Evolutionary conservation across 2,329 filamentous ascomycete species (phyloP).

Genomic region (Phoma sp.): DNA sequence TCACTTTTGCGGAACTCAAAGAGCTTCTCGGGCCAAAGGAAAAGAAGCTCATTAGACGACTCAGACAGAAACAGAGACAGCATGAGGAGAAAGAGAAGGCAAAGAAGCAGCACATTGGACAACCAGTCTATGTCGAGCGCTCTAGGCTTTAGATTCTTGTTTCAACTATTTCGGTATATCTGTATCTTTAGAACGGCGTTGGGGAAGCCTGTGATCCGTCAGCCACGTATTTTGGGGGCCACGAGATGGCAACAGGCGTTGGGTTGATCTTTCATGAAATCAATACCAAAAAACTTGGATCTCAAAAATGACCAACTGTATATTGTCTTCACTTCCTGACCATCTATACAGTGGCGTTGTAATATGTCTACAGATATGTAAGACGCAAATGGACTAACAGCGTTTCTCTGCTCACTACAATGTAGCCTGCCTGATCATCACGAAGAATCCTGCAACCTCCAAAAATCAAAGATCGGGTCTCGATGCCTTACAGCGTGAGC

Average conservation of each 20-base stretch:
- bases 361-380: too few species aligned
- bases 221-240: background rate
- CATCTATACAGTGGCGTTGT: too few species aligned
- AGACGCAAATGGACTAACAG: too few species aligned
- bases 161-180: background rate
- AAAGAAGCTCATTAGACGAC: conserved; percentile 16
- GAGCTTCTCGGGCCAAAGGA: conserved; percentile 25
- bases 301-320: background rate
- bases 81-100: conserved; percentile 1
- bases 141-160: background rate
- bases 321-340: too few species aligned
- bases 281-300: background rate
- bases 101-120: background rate
- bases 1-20: conserved; percentile 20
- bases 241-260: background rate
- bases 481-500: background rate
- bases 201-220: background rate
- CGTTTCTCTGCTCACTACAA: background rate
- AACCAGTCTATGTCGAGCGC: background rate
- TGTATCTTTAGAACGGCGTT: background rate
- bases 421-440: background rate
- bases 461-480: background rate
- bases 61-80: conserved; percentile 18
- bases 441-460: background rate
- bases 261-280: background rate